A percentile compares a stretch with the other conserved stretches of the same genome.
Evolutionary conservation across 2,329 filamentous ascomycete genomes (phyloP).

Genomic region (Pyrenophora seminiperda): DNA sequence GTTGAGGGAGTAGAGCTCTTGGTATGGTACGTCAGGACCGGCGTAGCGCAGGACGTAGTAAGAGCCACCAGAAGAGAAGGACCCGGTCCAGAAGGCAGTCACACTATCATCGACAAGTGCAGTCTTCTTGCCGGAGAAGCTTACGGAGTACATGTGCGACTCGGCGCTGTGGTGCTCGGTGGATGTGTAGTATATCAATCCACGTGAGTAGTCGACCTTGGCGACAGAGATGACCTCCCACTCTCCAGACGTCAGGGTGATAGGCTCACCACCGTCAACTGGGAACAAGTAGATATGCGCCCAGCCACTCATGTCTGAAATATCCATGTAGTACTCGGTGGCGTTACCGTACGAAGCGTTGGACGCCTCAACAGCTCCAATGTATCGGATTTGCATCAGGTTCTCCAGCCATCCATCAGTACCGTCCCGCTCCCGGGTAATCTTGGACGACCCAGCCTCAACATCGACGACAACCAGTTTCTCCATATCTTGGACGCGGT

Average conservation of each 20-base stretch:
- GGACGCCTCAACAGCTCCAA: slow-evolving; percentile 51
- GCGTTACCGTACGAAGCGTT: slow-evolving; percentile 46
- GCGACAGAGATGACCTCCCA: slow-evolving; percentile 68
- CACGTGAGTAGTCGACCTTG: slow-evolving; percentile 62
- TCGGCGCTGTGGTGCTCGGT: slow-evolving; percentile 70
- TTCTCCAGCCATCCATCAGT: slow-evolving; percentile 68
- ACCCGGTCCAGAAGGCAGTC: slow-evolving; percentile 66
- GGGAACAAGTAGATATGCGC: slow-evolving; percentile 69
- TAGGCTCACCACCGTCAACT: slow-evolving; percentile 59
- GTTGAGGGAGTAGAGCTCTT: slow-evolving; percentile 67
- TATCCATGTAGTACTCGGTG: slow-evolving; percentile 65
- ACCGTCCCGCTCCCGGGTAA: slow-evolving; percentile 63
- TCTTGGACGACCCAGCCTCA: slow-evolving; percentile 51
- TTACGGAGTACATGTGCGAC: slow-evolving; percentile 70
- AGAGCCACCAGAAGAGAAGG: slow-evolving; percentile 65
- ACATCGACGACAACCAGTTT: slow-evolving; percentile 66
- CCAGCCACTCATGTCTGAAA: slow-evolving; percentile 70
- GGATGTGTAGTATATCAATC: slow-evolving; percentile 68
- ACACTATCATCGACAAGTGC: slow-evolving; percentile 66
- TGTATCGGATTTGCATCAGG: slow-evolving; percentile 60
- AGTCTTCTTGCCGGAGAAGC: slow-evolving; percentile 61
- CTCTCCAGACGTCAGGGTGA: slow-evolving; percentile 65
- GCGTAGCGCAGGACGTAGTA: slow-evolving; percentile 70
- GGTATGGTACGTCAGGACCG: slow-evolving; percentile 71
- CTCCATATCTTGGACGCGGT: slow-evolving; percentile 69